phyloP scores from a whole-genome alignment of 2,329 filamentous ascomycete genomes.

The Penicillium glabrum region DNA sequence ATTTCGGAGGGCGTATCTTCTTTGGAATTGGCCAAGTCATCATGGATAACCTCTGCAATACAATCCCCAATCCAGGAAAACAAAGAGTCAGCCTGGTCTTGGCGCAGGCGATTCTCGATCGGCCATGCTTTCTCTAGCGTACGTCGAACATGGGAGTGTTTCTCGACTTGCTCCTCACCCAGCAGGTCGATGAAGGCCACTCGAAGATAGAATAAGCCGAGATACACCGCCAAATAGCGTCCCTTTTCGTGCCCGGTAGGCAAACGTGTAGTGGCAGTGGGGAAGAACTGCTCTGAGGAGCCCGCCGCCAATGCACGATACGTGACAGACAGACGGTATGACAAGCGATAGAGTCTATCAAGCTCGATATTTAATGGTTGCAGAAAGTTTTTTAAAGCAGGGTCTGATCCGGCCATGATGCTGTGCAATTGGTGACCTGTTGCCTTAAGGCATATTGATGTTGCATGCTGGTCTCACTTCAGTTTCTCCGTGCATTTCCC shows the following conservation, averaged over 20 bases:
- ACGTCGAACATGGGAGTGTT: slow-evolving; percentile 53
- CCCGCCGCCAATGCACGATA: slow-evolving; percentile 38
- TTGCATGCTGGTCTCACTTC: background rate
- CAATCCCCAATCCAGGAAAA: slow-evolving; percentile 75
- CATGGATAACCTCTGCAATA: slow-evolving; percentile 68
- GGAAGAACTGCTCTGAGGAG: slow-evolving; percentile 44
- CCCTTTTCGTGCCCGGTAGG: slow-evolving; percentile 53
- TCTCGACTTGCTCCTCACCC: slow-evolving; percentile 35
- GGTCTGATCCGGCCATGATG: slow-evolving; percentile 12
- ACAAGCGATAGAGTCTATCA: slow-evolving; percentile 34
- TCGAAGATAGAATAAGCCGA: slow-evolving; percentile 53
- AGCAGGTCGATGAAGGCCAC: slow-evolving; percentile 54
- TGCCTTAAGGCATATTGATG: background rate
- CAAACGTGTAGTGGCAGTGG: slow-evolving; percentile 41
- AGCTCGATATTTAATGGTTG: slow-evolving; percentile 31
- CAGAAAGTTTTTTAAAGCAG: slow-evolving; percentile 27
- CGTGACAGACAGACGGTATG: slow-evolving; percentile 36
- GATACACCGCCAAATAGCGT: slow-evolving; percentile 54
- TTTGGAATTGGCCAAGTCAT: slow-evolving; percentile 37
- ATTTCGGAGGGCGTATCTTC: slow-evolving; percentile 33
- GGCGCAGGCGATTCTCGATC: slow-evolving; percentile 71
- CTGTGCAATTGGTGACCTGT: background rate
- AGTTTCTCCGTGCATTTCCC: background rate
- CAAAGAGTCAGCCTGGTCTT: slow-evolving; percentile 66
- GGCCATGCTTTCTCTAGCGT: slow-evolving; percentile 71